Base-by-base conservation (phyloP, 2,329 filamentous ascomycete species). In the Bipolaris bicolor region DNA sequence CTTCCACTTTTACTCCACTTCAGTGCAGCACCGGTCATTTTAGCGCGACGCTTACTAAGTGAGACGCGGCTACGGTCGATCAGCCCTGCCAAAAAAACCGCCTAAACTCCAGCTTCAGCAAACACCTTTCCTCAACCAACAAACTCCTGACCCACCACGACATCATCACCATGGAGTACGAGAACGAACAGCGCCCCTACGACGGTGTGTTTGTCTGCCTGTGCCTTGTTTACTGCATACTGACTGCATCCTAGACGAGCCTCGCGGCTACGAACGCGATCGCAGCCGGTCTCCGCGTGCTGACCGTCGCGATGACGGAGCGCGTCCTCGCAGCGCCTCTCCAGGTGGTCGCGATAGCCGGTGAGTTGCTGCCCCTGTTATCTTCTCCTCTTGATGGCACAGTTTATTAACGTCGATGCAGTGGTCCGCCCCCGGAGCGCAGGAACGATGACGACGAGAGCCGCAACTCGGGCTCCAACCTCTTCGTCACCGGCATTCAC, bases 401-500 rank as follows among this genome's bases (percentile, higher is more conserved):
- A 58, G 41, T 40, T 50, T 50, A 52, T 64, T 76, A n/a, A 73
- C 62, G 20, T 45, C 29, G 18, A 29, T 43, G 34, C 79, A 84
- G 77, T 70, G 81, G 75, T 76, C 79, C 79, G 45, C 78, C 80
- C 39, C 76, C 78, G 47, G 80, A 80, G 63, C 74, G 78, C 58
- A 79, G 80, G 65, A 73, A 77, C 62, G 90, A 95, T 67, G 91
- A 96, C 69, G 90, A 95, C 67, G 90, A 90, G 68, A 89, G 93
- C 63, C 77, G 90, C 74, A 99, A 99, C 81, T 90, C 92, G 62
- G 95, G 95, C 69, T 97, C 95, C 67, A 99, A 99, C 82, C 90
- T 99, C 58, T 99, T 99, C 78, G 95, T 99, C 66, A 99, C 95
- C 63, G 95, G 95, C 69, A 99, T 99, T 66, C 92, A 98, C 78